Percentiles rank a stretch among this genome's conserved stretches.
phyloP scores from a whole-genome alignment of 1,284 basidiomycete species.

The Anthracocystis panici-leucophaei region DNA sequence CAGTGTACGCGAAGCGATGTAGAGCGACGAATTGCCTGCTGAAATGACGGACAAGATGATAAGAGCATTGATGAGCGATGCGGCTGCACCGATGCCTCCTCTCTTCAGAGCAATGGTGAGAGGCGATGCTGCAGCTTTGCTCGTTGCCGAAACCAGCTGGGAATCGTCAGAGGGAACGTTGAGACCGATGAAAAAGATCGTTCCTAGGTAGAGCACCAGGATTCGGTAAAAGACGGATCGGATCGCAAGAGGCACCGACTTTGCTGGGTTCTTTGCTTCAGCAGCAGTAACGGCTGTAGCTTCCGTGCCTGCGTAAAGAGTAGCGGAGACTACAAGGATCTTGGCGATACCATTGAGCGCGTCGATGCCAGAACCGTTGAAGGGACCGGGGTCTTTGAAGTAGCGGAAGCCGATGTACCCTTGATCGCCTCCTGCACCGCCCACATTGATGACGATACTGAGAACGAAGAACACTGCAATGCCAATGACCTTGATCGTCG shows the following conservation, averaged over 20 bases:
- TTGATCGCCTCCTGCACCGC: slow-evolving; percentile 44
- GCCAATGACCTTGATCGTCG: slow-evolving; percentile 46
- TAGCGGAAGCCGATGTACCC: slow-evolving; percentile 54
- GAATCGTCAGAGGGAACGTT: slow-evolving; percentile 46
- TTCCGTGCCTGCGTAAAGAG: slow-evolving; percentile 77
- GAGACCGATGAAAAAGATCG: slow-evolving; percentile 57
- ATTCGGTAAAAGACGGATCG: slow-evolving; percentile 80
- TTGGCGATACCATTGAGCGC: slow-evolving; percentile 65
- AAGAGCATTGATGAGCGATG: slow-evolving; percentile 54
- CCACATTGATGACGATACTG: slow-evolving; percentile 49
- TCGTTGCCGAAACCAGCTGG: slow-evolving; percentile 36
- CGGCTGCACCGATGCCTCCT: slow-evolving; percentile 47
- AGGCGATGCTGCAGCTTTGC: slow-evolving; percentile 45
- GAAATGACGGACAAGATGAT: slow-evolving; percentile 55
- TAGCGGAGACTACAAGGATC: slow-evolving; percentile 80
- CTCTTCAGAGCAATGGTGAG: slow-evolving; percentile 54
- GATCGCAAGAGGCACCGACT: slow-evolving; percentile 47
- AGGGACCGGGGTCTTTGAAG: slow-evolving; percentile 71
- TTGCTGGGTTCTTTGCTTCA: slow-evolving; percentile 52
- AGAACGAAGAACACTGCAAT: slow-evolving; percentile 54
- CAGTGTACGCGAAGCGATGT: slow-evolving; percentile 56
- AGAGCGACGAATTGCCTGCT: slow-evolving; percentile 55
- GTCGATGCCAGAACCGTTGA: slow-evolving; percentile 50
- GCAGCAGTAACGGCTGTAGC: slow-evolving; percentile 64
- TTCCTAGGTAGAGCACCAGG: slow-evolving; percentile 75